Conservation (phyloP, 805 yeast genomes). For the Lipomyces starkeyi region DNA sequence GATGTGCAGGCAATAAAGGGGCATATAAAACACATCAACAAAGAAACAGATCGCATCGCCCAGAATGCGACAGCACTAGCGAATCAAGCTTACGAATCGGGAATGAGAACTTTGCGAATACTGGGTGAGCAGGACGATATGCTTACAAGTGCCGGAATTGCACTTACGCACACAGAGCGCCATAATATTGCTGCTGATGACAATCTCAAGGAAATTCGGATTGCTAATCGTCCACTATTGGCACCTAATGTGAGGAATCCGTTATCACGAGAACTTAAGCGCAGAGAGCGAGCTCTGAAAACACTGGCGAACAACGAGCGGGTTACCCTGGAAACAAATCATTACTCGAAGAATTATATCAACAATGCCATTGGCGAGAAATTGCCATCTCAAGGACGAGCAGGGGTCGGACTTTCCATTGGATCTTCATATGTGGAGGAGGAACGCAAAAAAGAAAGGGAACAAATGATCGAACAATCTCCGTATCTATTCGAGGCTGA, state of each 20-base stretch:
- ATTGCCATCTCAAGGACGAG: not conserved
- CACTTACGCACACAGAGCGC: constrained; percentile 3
- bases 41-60: constrained; percentile 3
- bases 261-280: not conserved
- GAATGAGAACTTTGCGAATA: constrained; percentile 5
- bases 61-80: constrained; percentile 1
- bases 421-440: not conserved
- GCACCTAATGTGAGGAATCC: constrained; percentile 12
- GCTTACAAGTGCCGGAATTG: not conserved
- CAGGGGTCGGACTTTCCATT: not conserved
- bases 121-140: constrained; percentile 11
- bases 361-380: not conserved
- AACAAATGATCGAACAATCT: constrained; percentile 61
- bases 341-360: not conserved
- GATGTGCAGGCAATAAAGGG: not conserved
- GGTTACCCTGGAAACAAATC: not conserved
- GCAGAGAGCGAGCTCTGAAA: not conserved
- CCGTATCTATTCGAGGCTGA: constrained; percentile 86
- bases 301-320: not conserved
- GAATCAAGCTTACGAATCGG: constrained; percentile 12
- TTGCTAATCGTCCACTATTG: constrained; percentile 13
- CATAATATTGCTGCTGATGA: not conserved
- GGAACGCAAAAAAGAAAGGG: constrained; percentile 46
- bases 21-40: constrained; percentile 16
- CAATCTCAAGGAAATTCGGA: not conserved